Evolutionary conservation across 768 basidiomycete species (phyloP), one percentile per base, ranked within the genome.

Genomic region (Kwoniella mangroviensis): DNA sequence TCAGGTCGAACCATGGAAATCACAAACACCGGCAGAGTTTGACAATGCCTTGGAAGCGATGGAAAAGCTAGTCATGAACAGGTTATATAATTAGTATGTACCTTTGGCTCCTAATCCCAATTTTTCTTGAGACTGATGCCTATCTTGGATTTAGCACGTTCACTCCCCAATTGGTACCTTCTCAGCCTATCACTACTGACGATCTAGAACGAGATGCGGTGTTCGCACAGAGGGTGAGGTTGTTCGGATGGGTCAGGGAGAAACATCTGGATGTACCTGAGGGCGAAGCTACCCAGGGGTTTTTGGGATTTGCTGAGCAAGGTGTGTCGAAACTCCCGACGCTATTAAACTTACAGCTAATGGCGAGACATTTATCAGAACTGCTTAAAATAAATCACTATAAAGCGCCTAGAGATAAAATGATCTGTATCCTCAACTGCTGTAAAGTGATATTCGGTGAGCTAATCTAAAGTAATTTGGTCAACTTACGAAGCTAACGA

Each of bases 51-150:
- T 94, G 86, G 97, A 99, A 84, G 95, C 94, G 62, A 98, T 98
- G 93, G 97, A 99, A 86, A 99, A 99, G 83, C 88, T 99, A 7
- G 97, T 99, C 74, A 98, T 99, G 97, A 99, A 98, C 77, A 86
- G 94, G 62, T 85, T 98, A 63, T 98, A 97, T 82, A 93, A 94
- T 76, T 93, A 92, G 95, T 98, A 71, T 80, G 91, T 88, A 19
- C 9, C 12, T 19, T 49, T 34, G 0, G n/a, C 24, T 15, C 49
- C 34, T 58, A 42, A 1, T 40, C 24, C n/a, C 66, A 49, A 64
- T 22, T 4, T 9, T 22, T 10, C 6, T 7, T 53, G 51, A 11
- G 34, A 1, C 34, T 34, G 6, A 41, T 21, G 1, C 2, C 3
- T 41, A 62, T 26, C 19, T 55, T 7, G 28, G 17, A 40, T 21